Percentiles rank a stretch among this genome's conserved stretches.
Conservation (phyloP, 768 basidiomycete species). For the Tubosaeta sp. region DNA sequence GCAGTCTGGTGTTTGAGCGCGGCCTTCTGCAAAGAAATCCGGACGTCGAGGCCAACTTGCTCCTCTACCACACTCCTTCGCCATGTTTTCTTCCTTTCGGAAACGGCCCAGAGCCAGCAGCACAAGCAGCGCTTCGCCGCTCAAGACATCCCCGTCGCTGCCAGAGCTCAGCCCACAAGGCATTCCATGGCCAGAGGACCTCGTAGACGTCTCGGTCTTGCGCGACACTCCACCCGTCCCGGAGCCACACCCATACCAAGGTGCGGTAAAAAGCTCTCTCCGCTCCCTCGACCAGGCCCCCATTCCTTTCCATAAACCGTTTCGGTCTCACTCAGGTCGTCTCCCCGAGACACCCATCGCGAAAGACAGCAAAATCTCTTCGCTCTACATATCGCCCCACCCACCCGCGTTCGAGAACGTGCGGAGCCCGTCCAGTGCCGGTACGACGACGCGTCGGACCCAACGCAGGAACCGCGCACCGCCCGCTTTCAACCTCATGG, state of each 20-base stretch:
- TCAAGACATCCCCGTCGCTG: constrained; percentile 76
- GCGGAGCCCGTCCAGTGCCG: constrained; percentile 36
- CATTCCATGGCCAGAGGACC: constrained; percentile 81
- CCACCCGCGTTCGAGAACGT: constrained; percentile 62
- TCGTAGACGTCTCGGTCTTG: constrained; percentile 69
- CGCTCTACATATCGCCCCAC: constrained; percentile 58
- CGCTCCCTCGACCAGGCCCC: constrained; percentile 46
- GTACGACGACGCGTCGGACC: constrained; percentile 45
- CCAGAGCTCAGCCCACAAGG: constrained; percentile 72
- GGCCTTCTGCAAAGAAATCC: constrained; percentile 17
- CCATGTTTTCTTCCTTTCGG: constrained; percentile 69
- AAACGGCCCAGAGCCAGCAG: constrained; percentile 54
- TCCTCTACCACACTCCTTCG: constrained; percentile 19
- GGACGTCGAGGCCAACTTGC: constrained; percentile 14
- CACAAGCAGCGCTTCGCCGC: constrained; percentile 35
- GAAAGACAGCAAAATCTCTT: constrained; percentile 55
- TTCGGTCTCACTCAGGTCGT: constrained; percentile 47
- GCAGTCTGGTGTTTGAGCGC: constrained; percentile 7
- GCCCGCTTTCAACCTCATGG: constrained; percentile 87
- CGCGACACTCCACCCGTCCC: constrained; percentile 37
- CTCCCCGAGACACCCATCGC: constrained; percentile 17
- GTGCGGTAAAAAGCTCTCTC: constrained; percentile 70
- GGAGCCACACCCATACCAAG: constrained; percentile 45
- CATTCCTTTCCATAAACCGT: constrained; percentile 82
- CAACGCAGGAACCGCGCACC: constrained; percentile 63